Base-by-base conservation (phyloP, 768 basidiomycete genomes). In the Leccinellum albellum region DNA sequence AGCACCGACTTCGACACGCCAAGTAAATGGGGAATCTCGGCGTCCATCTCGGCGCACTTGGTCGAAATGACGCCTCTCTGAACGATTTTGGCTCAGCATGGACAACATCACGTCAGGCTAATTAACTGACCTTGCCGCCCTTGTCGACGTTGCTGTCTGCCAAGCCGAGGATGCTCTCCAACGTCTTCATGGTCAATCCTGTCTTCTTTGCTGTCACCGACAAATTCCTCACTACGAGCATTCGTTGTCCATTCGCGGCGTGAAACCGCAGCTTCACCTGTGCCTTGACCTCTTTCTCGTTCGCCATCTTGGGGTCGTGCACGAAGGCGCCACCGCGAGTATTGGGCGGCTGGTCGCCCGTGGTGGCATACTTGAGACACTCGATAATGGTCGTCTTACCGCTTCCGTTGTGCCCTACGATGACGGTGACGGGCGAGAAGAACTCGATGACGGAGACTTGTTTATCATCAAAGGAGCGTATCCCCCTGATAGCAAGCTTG, bases 321-420 rank as follows among this genome's bases (percentile, higher is more conserved):
- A 99, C 76, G 73, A 98, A 99, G 0, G 97, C 97, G n/a, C 96
- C 97, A 31, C 96, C 96, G 59, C 94, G 93, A 23, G 95, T 93
- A 68, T 96, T 96, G 1, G 97, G 92, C 0, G 97, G 97, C 64
- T 98, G 89, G 72, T 98, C 96, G 28, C 97, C 97, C 0, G 97
- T 99, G 0, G 97, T 97, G 12, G 93, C 94, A 70, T 99, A 99
- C 78, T 98, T 98, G 72, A 99, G 83, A 75, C 96, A 98, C 79
- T 99, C 97, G 73, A 99, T 98, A 69, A 98, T 91, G 1, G 96
- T 99, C 3, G 97, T 99, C 76, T 99, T 99, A 45, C 97, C 97
- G 64, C 91, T 94, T 17, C 97, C 97, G 73, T 99, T 99, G 77
- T 94, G 91, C 2, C 97, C 97, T 2, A 98, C 94, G 58, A 99